These are phyloP conservation scores for Claviceps humidiphila DNA, from an alignment of 2,329 filamentous ascomycete species.

Conservation along the genomic window DNA sequence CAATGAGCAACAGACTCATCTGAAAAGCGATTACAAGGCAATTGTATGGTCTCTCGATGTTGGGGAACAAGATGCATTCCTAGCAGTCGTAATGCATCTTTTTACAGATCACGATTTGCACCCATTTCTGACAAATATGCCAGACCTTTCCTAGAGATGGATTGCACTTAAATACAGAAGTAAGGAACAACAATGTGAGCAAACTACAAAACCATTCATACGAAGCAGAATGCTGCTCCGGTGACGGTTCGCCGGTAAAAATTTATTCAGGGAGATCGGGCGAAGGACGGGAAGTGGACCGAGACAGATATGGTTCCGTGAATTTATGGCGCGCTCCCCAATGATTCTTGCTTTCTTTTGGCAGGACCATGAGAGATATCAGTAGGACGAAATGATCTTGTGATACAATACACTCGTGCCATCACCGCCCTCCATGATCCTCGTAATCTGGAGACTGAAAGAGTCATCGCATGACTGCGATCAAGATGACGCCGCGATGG, in stretches of 20 bases:
- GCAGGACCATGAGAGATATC: slow-evolving; percentile 16
- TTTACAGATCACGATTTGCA: slow-evolving; percentile 15
- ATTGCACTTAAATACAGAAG: background rate
- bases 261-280: slow-evolving; percentile 26
- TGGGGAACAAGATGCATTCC: slow-evolving; percentile 11
- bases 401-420: too few species aligned
- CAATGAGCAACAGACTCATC: too few species aligned
- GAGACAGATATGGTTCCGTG: slow-evolving; percentile 22
- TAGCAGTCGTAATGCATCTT: slow-evolving; percentile 1
- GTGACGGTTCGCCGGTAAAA: slow-evolving; percentile 14
- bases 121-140: slow-evolving; percentile 19
- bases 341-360: slow-evolving; percentile 16
- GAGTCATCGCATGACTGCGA: too few species aligned
- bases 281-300: slow-evolving; percentile 15
- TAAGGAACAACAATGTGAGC: background rate
- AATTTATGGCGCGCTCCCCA: slow-evolving; percentile 19
- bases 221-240: slow-evolving; percentile 17
- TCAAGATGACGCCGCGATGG: too few species aligned
- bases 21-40: too few species aligned
- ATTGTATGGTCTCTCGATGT: too few species aligned
- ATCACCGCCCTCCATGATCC: too few species aligned
- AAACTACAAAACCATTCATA: slow-evolving; percentile 16
- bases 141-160: slow-evolving; percentile 11
- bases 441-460: too few species aligned
- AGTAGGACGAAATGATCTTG: background rate